Evolutionary conservation across 768 basidiomycete genomes (phyloP).

Genomic region (Xerocomellus chrysenteron): DNA sequence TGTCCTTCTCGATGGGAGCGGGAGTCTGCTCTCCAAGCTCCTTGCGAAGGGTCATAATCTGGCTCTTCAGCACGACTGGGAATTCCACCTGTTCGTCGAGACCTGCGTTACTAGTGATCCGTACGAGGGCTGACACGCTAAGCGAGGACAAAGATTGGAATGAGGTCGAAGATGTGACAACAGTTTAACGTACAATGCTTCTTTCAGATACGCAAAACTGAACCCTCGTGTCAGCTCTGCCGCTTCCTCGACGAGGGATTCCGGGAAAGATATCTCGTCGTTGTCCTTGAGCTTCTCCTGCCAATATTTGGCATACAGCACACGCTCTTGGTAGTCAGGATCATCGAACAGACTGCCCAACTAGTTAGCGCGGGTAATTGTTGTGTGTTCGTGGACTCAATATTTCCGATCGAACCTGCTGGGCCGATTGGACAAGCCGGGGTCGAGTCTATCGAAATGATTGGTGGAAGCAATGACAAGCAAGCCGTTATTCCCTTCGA

Average conservation of each 20-base stretch:
- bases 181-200: constrained; percentile 67
- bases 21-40: constrained; percentile 53
- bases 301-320: constrained; percentile 76
- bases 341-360: constrained; percentile 64
- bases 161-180: neutral
- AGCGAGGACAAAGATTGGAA: neutral
- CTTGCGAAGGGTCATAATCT: constrained; percentile 62
- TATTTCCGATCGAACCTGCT: constrained; percentile 87
- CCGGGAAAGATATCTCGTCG: constrained; percentile 63
- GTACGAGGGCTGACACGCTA: constrained; percentile 75
- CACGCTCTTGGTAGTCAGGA: constrained; percentile 62
- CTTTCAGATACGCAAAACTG: constrained; percentile 88
- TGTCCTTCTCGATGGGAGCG: neutral
- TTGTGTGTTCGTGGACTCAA: constrained; percentile 41
- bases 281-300: constrained; percentile 70
- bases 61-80: constrained; percentile 45
- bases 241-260: constrained; percentile 57
- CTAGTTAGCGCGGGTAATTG: neutral
- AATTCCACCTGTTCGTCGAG: constrained; percentile 53
- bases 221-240: constrained; percentile 63
- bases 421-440: constrained; percentile 72
- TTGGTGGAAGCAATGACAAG: constrained; percentile 81
- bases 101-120: constrained; percentile 48
- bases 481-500: constrained; percentile 77
- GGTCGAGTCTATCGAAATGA: constrained; percentile 78